Conservation (phyloP, 2,329 filamentous ascomycete genomes). For the Capronia epimyces region DNA sequence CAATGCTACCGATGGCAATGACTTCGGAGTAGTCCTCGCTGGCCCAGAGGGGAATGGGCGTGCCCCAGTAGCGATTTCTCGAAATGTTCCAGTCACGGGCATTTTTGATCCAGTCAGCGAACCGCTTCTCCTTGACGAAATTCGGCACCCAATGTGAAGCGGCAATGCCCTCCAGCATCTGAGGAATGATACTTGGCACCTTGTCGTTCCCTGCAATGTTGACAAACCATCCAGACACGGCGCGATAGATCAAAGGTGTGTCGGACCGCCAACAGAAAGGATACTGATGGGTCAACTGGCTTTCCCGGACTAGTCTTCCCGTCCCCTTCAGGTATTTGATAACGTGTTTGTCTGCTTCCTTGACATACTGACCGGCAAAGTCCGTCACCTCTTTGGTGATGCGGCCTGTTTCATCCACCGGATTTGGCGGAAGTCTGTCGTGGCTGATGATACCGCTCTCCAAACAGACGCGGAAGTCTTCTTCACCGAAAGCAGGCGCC, state of each 20-base stretch:
- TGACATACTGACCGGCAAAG: slow-evolving; percentile 77
- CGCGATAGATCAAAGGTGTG: slow-evolving; percentile 79
- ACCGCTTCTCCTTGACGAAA: slow-evolving; percentile 80
- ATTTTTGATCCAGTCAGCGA: slow-evolving; percentile 77
- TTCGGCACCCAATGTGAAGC: slow-evolving; percentile 78
- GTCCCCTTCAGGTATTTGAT: slow-evolving; percentile 73
- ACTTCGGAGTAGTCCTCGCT: slow-evolving; percentile 77
- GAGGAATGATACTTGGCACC: slow-evolving; percentile 55
- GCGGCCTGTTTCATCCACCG: slow-evolving; percentile 71
- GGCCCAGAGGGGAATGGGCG: slow-evolving; percentile 77
- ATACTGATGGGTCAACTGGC: slow-evolving; percentile 76
- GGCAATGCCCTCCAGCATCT: slow-evolving; percentile 79
- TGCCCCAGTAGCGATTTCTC: slow-evolving; percentile 85
- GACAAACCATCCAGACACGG: slow-evolving; percentile 89
- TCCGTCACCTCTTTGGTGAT: slow-evolving; percentile 69
- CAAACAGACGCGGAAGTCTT: slow-evolving; percentile 76
- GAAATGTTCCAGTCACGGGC: slow-evolving; percentile 88
- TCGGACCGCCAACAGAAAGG: slow-evolving; percentile 84
- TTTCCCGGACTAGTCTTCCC: slow-evolving; percentile 70
- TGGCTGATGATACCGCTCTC: slow-evolving; percentile 68
- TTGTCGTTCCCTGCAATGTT: slow-evolving; percentile 58
- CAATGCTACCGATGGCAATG: slow-evolving; percentile 72
- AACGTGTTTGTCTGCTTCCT: slow-evolving; percentile 80
- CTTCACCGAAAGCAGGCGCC: slow-evolving; percentile 81
- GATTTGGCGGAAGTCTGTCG: slow-evolving; percentile 69